phyloP scores from a whole-genome alignment of 2,329 filamentous ascomycete species.

The Sporothrix pallida region DNA sequence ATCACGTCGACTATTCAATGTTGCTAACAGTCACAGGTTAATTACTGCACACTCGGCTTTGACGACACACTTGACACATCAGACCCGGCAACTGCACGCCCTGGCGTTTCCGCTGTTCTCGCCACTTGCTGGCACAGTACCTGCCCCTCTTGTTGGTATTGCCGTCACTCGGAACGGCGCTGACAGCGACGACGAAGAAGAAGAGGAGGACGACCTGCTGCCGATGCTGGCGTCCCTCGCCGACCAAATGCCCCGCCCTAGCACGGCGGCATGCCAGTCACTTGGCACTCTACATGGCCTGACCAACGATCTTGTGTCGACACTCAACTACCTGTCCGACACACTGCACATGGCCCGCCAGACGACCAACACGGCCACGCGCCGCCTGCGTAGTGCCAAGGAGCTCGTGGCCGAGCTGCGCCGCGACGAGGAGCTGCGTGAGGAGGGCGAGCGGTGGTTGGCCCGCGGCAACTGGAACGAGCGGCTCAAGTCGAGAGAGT shows the following conservation, averaged over 20 bases:
- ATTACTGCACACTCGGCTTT: conserved; percentile 77
- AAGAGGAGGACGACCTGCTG: conserved; percentile 70
- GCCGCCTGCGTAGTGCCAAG: conserved; percentile 79
- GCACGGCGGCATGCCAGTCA: conserved; percentile 67
- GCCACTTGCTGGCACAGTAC: conserved; percentile 66
- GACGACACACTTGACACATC: conserved; percentile 74
- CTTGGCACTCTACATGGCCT: conserved; percentile 71
- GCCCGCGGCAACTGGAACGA: conserved; percentile 82
- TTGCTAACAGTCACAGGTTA: conserved; percentile 56
- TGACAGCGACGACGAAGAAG: conserved; percentile 38
- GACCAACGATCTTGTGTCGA: conserved; percentile 75
- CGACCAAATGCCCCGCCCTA: conserved; percentile 69
- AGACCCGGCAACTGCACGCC: conserved; percentile 76
- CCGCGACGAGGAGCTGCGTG: conserved; percentile 78
- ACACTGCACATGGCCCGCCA: conserved; percentile 94
- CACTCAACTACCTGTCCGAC: conserved; percentile 85
- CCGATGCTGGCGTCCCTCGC: conserved; percentile 70
- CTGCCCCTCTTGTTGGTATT: conserved; percentile 13
- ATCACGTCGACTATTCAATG: neutral
- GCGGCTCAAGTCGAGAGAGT: conserved; percentile 76
- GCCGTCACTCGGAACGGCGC: conserved; percentile 17
- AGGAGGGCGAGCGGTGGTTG: conserved; percentile 83
- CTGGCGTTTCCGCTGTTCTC: conserved; percentile 74
- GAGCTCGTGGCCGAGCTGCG: conserved; percentile 87
- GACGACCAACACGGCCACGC: conserved; percentile 78